Base-by-base conservation (phyloP, 2,329 filamentous ascomycete genomes). In the Sporothrix curviconia region DNA sequence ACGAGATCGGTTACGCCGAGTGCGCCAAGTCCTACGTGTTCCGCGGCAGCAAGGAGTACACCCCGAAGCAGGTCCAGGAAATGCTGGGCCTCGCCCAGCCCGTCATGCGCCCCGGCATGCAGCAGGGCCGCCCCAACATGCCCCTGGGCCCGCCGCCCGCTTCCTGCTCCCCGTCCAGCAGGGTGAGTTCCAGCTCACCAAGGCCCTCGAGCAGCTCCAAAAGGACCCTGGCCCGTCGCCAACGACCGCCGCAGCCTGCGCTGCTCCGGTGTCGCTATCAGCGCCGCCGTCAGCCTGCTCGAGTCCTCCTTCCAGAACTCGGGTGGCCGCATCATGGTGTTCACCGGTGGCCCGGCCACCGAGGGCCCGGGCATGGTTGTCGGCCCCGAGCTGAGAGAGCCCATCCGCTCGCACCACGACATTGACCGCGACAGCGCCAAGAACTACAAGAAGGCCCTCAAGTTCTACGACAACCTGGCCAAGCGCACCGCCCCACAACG, bases 11-110 rank as follows among this genome's bases (percentile, higher is more conserved):
- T 56, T 99, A 99, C 70, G 92, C 89, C 56, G 94, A 97, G 74
- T 99, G 94, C 73, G 90, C 94, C 63, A 99, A 97, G 75, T 96
- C 92, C 6, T 99, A 96, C 68, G 94, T 99, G 42, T 99, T 99
- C 80, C 85, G 92, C 57, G 94, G 94, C 39, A 96, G 86, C 78
- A 99, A 97, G 78, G 94, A 99, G 68, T 99, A 99, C 72, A 82
- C 86, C n/a, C 89, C 92, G 55, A 97, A 97, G 76, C 92, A 97
- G 71, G 91, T 99, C n/a, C 92, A 97, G 72, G 94, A 99, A 69
- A 99, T 99, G 94, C 85, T 99, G 52, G 94, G 92, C 28, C 79
- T 96, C 56, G 79, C 86, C 49, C 82, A 87, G 19, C 78, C 88
- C 24, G 84, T 84, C 36, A 72, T 90, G 62, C 85, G 94, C 63